Conservation (phyloP, 78 protist genomes). For the Pigoraptor vietnamica region DNA sequence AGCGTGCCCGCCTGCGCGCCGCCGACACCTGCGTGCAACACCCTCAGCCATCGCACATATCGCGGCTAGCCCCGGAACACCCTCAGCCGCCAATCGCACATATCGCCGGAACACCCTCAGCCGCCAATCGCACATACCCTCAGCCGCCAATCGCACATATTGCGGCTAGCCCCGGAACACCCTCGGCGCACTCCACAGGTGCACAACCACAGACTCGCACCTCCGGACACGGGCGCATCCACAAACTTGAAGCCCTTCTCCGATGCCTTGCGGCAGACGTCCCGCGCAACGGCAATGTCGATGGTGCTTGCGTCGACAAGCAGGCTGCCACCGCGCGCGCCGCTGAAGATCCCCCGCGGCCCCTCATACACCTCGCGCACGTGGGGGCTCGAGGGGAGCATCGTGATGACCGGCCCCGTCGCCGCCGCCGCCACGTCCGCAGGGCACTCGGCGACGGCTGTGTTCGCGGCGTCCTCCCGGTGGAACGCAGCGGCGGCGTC, state of each 20-base stretch:
- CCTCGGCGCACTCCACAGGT: too few species aligned
- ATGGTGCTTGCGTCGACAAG: constrained; percentile 78
- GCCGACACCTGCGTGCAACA: constrained; percentile 34
- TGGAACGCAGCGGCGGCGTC: background rate
- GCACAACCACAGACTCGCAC: too few species aligned
- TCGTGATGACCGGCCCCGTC: constrained; percentile 64
- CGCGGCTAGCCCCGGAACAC: background rate
- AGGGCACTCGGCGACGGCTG: too few species aligned
- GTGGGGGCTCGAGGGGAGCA: constrained; percentile 79
- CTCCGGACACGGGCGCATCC: constrained; percentile 90
- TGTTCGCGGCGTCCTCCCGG: background rate
- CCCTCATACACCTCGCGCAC: constrained; percentile 62
- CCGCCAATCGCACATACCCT: too few species aligned
- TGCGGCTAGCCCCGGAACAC: background rate
- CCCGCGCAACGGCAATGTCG: constrained; percentile 62
- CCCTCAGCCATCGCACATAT: background rate
- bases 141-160: too few species aligned
- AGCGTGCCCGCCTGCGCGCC: constrained; percentile 86
- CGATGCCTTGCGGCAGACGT: constrained; percentile 23
- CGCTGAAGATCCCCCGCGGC: constrained; percentile 10
- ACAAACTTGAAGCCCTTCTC: constrained; percentile 29
- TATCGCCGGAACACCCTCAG: too few species aligned
- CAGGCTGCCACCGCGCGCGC: constrained; percentile 23
- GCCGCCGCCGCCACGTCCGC: background rate
- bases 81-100: too few species aligned